These are phyloP conservation scores for Cinnamomum micranthum DNA, from an alignment of 164 flowering plant genomes.

Conservation along the genomic window DNA sequence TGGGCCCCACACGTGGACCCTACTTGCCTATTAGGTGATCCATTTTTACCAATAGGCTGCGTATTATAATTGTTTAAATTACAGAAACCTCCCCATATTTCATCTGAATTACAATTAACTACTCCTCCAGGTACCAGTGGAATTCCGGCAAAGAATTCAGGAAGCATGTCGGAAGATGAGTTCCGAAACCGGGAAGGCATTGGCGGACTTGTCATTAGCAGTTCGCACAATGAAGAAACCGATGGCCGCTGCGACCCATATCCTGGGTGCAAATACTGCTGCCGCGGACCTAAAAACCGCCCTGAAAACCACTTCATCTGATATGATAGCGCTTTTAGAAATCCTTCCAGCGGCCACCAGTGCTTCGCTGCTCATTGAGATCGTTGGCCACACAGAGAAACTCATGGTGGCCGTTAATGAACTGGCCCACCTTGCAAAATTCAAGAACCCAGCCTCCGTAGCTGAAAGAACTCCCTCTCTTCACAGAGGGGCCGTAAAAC, in stretches of 20 bases:
- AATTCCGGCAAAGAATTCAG: conserved; percentile 26
- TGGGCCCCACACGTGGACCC: too few relatives aligned
- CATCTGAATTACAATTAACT: conserved; percentile 9
- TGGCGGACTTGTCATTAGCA: conserved; percentile 41
- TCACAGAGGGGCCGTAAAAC: conserved; percentile 1
- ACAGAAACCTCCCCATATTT: too few relatives aligned
- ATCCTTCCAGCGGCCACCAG: conserved; percentile 40
- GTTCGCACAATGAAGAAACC: conserved; percentile 19
- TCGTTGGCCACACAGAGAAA: conserved; percentile 38
- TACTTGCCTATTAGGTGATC: too few relatives aligned
- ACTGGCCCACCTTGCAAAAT: conserved; percentile 30
- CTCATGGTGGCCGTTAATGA: conserved; percentile 45
- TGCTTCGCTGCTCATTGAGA: conserved; percentile 49
- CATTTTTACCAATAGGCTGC: too few relatives aligned
- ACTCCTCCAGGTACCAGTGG: conserved; percentile 29
- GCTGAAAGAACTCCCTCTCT: conserved; percentile 2
- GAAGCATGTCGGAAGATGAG: conserved; percentile 21
- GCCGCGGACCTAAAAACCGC: conserved; percentile 19
- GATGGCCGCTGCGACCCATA: neutral
- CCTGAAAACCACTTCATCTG: conserved; percentile 20
- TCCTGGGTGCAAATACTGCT: conserved; percentile 16
- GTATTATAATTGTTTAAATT: too few relatives aligned
- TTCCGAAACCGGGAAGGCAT: conserved; percentile 26
- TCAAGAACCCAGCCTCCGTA: conserved; percentile 6
- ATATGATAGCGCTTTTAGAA: conserved; percentile 24